phyloP scores from a whole-genome alignment of 805 yeast genomes.

The Candida khao-thaluensis region DNA sequence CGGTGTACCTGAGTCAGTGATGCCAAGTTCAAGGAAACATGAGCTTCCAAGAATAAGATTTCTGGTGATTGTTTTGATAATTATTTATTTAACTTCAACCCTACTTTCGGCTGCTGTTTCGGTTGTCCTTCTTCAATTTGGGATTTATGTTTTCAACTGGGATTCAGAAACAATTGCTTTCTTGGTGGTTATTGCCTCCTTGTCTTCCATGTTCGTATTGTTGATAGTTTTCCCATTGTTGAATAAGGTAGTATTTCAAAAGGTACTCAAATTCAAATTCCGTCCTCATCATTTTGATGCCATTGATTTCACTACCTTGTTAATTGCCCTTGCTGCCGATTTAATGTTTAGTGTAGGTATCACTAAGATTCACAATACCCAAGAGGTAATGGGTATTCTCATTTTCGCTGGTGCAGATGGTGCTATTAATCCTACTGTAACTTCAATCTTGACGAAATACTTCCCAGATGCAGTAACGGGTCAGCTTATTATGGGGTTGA shows the following conservation, averaged over 20 bases:
- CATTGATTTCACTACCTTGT: constrained; percentile 10
- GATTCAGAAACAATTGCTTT: constrained; percentile 5
- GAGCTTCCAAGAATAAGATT: constrained; percentile 3
- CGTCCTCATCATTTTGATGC: constrained; percentile 9
- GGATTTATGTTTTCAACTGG: constrained; percentile 6
- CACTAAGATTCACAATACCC: background rate
- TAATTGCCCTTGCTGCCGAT: constrained; percentile 1
- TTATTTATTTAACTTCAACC: background rate
- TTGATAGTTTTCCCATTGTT: constrained; percentile 8
- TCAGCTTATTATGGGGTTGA: constrained; percentile 11
- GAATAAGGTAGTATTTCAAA: constrained; percentile 3
- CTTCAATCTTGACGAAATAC: constrained; percentile 58
- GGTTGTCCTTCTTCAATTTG: constrained; percentile 6
- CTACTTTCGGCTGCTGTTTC: background rate
- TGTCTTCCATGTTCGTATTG: background rate
- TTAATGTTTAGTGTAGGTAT: background rate
- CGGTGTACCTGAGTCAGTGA: constrained; percentile 3
- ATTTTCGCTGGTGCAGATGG: constrained; percentile 46
- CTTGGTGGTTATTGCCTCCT: background rate
- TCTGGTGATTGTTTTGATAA: constrained; percentile 5
- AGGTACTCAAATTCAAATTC: constrained; percentile 8
- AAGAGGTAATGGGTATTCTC: background rate
- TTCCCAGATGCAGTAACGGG: constrained; percentile 35
- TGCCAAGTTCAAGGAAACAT: constrained; percentile 3
- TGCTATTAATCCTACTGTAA: constrained; percentile 53